A percentile compares a stretch with the other conserved stretches of the same genome.
Conservation (phyloP, 2,329 filamentous ascomycete genomes). For the Fusarium armeniacum region DNA sequence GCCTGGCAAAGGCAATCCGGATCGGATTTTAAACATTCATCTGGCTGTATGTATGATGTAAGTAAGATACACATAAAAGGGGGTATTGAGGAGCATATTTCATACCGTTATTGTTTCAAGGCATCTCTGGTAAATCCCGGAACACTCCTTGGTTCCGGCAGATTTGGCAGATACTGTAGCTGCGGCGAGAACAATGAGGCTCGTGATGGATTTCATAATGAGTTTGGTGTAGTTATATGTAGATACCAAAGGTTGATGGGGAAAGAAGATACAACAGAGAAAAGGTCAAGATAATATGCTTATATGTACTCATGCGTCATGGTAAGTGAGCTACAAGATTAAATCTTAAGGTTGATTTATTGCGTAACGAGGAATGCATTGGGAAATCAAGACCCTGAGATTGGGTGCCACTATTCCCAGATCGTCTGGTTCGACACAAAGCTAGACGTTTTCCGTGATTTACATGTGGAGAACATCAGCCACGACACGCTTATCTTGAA, state of each 20-base stretch:
- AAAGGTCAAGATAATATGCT: background rate
- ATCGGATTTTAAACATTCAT: slow-evolving; percentile 9
- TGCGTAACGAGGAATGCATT: slow-evolving; percentile 16
- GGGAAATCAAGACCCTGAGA: slow-evolving; percentile 16
- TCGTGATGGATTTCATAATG: slow-evolving; percentile 9
- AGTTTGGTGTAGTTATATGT: accelerated
- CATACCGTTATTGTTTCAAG: slow-evolving; percentile 22
- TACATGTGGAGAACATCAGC: background rate
- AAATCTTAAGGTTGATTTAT: background rate
- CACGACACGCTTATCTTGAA: slow-evolving; percentile 1
- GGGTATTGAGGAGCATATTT: too few relatives aligned
- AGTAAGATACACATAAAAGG: slow-evolving; percentile 2
- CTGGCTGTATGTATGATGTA: slow-evolving; percentile 1
- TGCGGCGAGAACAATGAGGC: background rate
- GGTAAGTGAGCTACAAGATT: background rate
- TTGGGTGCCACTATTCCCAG: slow-evolving; percentile 21
- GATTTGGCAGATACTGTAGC: background rate
- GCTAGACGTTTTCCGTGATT: slow-evolving; percentile 20
- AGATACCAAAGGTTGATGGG: background rate
- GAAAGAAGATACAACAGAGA: background rate
- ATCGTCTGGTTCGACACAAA: slow-evolving; percentile 1
- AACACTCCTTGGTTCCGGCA: background rate
- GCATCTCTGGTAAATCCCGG: slow-evolving; percentile 15
- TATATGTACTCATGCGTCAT: background rate
- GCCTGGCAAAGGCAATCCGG: slow-evolving; percentile 17